Conservation (phyloP, 2,329 filamentous ascomycete genomes). For the Xylariaceae sp. region DNA sequence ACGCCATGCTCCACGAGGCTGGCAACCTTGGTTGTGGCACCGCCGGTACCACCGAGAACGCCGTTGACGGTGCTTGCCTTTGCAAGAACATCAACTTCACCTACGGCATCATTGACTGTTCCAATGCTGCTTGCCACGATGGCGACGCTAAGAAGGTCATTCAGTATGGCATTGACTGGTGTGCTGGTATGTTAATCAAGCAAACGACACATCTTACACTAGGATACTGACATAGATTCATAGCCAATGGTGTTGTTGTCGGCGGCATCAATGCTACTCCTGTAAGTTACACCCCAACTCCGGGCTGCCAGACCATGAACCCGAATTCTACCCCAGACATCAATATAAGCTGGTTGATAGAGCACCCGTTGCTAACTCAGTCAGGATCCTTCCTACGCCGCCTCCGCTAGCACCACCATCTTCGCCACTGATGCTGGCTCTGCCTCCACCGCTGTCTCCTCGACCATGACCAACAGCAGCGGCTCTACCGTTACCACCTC, state of each 20-base stretch:
- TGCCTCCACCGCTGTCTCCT: neutral
- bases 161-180: constrained; percentile 29
- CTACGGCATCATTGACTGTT: constrained; percentile 35
- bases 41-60: constrained; percentile 21
- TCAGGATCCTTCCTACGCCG: constrained; percentile 9
- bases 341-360: no score
- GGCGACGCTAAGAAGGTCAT: constrained; percentile 22
- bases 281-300: constrained; percentile 7
- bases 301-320: neutral
- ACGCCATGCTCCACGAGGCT: constrained; percentile 47
- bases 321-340: neutral
- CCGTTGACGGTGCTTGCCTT: constrained; percentile 35
- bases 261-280: constrained; percentile 15
- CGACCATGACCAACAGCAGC: constrained; percentile 19
- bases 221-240: constrained; percentile 6
- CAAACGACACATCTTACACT: neutral
- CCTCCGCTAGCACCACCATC: constrained; percentile 18
- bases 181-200: constrained; percentile 24
- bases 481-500: constrained; percentile 17
- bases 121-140: constrained; percentile 24
- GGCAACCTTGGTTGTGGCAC: constrained; percentile 42
- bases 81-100: constrained; percentile 39
- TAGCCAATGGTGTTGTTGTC: constrained; percentile 25
- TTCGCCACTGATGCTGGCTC: constrained; percentile 15
- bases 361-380: constrained; percentile 8